These are phyloP conservation scores for Psidium guajava DNA, from an alignment of 345 rosid genomes.

Conservation along the genomic window DNA sequence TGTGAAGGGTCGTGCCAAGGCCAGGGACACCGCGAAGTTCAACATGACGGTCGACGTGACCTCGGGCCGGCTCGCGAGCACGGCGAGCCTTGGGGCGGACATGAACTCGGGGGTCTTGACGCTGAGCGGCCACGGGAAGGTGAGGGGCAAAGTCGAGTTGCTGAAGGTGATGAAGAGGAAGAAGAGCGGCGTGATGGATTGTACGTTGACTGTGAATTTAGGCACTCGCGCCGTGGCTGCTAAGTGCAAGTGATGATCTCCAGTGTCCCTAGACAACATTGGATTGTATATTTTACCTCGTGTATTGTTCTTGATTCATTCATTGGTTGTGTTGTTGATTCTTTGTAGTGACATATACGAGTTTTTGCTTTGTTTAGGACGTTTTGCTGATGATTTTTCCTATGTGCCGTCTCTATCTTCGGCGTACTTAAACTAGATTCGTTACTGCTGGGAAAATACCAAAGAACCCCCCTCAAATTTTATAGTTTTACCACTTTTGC, in stretches of 20 bases:
- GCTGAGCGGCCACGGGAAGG: background rate
- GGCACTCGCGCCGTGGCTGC: background rate
- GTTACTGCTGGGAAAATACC: background rate
- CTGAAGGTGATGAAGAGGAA: conserved; percentile 2
- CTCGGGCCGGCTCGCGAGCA: background rate
- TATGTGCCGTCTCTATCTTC: background rate
- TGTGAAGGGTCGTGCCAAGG: background rate
- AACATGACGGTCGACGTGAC: background rate
- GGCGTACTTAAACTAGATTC: background rate
- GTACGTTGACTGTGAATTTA: background rate
- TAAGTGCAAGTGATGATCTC: conserved; percentile 1
- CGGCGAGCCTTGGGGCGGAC: background rate
- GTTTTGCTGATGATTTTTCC: background rate
- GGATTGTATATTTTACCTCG: background rate
- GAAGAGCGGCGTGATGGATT: background rate
- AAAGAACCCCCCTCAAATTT: background rate
- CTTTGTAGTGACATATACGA: background rate
- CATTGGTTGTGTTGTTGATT: background rate
- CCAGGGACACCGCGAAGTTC: background rate
- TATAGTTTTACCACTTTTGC: background rate
- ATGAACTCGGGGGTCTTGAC: background rate
- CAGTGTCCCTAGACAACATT: background rate
- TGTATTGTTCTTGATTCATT: background rate
- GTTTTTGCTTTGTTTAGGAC: background rate
- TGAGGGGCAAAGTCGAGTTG: conserved; percentile 1